These are phyloP conservation scores for Parsonsia alboflavescens DNA, from an alignment of 257 asterid species.

Conservation along the genomic window DNA sequence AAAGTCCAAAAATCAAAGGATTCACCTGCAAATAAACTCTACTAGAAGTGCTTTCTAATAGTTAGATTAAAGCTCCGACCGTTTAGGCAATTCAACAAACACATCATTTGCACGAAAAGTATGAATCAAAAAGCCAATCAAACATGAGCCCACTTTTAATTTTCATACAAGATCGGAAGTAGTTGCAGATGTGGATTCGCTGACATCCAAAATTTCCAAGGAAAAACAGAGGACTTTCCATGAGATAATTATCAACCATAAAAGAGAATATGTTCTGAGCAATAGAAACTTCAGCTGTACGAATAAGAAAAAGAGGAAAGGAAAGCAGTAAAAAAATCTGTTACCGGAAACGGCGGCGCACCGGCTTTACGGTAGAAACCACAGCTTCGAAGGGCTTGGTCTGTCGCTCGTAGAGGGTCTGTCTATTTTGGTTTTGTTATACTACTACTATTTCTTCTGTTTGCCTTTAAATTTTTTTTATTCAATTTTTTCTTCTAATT, in stretches of 20 bases:
- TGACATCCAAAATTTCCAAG: background rate
- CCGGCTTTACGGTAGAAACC: background rate
- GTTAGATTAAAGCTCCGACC: background rate
- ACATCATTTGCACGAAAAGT: background rate
- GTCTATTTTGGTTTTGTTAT: too few relatives aligned
- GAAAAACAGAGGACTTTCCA: background rate
- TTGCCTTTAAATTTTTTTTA: too few relatives aligned
- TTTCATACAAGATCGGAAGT: background rate
- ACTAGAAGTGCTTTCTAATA: background rate
- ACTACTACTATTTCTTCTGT: too few relatives aligned
- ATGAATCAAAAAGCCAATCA: background rate
- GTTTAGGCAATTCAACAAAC: slow-evolving; percentile 11
- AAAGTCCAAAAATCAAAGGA: background rate
- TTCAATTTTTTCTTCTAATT: too few relatives aligned
- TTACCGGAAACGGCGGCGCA: background rate
- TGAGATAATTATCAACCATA: background rate
- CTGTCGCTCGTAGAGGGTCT: background rate
- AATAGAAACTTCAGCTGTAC: background rate
- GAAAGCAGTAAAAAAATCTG: background rate
- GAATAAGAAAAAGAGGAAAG: background rate
- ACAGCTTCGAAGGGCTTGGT: background rate
- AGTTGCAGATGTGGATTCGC: background rate
- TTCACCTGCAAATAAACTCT: background rate
- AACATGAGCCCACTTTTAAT: background rate
- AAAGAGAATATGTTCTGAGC: background rate